These are phyloP conservation scores for Zymoseptoria tritici DNA, from an alignment of 2,329 filamentous ascomycete genomes.

Conservation along the genomic window DNA sequence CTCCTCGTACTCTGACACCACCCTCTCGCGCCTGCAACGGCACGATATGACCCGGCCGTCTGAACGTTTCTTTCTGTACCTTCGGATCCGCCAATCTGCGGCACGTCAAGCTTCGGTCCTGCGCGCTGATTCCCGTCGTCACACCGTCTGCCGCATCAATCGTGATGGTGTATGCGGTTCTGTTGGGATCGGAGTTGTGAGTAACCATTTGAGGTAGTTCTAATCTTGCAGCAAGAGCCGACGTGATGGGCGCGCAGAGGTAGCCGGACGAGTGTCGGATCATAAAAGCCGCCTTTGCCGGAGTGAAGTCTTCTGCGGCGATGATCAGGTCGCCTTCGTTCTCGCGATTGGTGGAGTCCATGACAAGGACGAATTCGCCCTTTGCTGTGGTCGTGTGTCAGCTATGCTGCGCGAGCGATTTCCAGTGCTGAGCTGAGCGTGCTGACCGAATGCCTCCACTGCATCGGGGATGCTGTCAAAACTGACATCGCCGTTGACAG, in stretches of 20 bases:
- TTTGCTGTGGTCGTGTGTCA: slow-evolving; percentile 13
- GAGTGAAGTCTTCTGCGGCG: slow-evolving; percentile 73
- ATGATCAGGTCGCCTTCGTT: slow-evolving; percentile 99
- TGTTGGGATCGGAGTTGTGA: slow-evolving; percentile 69
- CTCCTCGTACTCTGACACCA: slow-evolving; percentile 69
- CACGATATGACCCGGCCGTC: slow-evolving; percentile 83
- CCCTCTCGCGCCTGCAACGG: slow-evolving; percentile 72
- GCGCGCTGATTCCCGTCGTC: slow-evolving; percentile 83
- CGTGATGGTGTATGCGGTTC: slow-evolving; percentile 87
- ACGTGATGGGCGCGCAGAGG: slow-evolving; percentile 78
- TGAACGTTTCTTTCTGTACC: slow-evolving; percentile 54
- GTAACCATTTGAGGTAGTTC: slow-evolving; percentile 83
- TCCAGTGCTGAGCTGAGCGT: not conserved
- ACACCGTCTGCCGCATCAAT: slow-evolving; percentile 69
- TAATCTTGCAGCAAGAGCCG: slow-evolving; percentile 61
- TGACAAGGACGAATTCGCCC: slow-evolving; percentile 90
- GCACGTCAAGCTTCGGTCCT: slow-evolving; percentile 78
- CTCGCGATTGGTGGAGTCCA: slow-evolving; percentile 86
- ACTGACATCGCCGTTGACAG: slow-evolving; percentile 23
- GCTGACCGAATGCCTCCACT: slow-evolving; percentile 34
- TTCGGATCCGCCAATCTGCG: slow-evolving; percentile 63
- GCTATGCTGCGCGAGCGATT: not conserved
- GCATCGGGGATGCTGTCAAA: slow-evolving; percentile 43
- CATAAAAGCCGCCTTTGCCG: slow-evolving; percentile 92
- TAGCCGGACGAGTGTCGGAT: slow-evolving; percentile 82